Conservation (phyloP, 345 rosid genomes). For the Brassica nigra region DNA sequence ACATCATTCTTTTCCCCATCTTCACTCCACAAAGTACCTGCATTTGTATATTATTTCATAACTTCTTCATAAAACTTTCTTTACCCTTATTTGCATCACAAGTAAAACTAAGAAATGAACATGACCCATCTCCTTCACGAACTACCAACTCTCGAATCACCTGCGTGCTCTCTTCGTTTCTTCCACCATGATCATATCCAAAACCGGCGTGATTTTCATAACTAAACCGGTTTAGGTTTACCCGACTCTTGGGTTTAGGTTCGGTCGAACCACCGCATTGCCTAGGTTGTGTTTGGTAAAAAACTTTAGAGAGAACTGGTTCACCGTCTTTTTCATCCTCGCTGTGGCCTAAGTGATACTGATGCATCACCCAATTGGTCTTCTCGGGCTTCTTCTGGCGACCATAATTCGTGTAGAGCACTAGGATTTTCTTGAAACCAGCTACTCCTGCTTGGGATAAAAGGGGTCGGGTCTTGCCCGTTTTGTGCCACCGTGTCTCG, state of each 20-base stretch:
- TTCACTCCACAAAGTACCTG: slow-evolving; percentile 37
- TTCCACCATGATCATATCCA: slow-evolving; percentile 36
- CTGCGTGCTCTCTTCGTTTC: slow-evolving; percentile 41
- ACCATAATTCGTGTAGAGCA: slow-evolving; percentile 86
- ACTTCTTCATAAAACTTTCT: slow-evolving; percentile 43
- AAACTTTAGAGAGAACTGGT: slow-evolving; percentile 75
- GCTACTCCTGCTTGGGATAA: slow-evolving; percentile 45
- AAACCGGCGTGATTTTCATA: slow-evolving; percentile 30
- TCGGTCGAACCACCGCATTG: slow-evolving; percentile 51
- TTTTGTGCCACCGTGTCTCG: slow-evolving; percentile 97
- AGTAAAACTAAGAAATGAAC: slow-evolving; percentile 56
- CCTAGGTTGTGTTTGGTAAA: slow-evolving; percentile 92
- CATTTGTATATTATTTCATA: slow-evolving; percentile 22
- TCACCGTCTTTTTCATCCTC: slow-evolving; percentile 95
- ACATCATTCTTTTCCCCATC: slow-evolving; percentile 40
- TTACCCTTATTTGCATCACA: slow-evolving; percentile 70
- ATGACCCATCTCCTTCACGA: slow-evolving; percentile 63
- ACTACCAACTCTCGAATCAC: slow-evolving; percentile 64
- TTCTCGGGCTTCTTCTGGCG: slow-evolving; percentile 87
- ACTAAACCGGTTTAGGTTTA: slow-evolving; percentile 30
- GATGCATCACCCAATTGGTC: slow-evolving; percentile 98
- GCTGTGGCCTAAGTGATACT: slow-evolving; percentile 77
- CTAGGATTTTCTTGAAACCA: slow-evolving; percentile 88
- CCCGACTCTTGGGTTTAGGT: slow-evolving; percentile 31
- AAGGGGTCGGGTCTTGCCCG: slow-evolving; percentile 86